A percentile compares a stretch with the other conserved stretches of the same genome.
These are phyloP conservation scores for Ceratobasidium sp. DNA, from an alignment of 1,284 basidiomycete genomes.

Conservation along the genomic window DNA sequence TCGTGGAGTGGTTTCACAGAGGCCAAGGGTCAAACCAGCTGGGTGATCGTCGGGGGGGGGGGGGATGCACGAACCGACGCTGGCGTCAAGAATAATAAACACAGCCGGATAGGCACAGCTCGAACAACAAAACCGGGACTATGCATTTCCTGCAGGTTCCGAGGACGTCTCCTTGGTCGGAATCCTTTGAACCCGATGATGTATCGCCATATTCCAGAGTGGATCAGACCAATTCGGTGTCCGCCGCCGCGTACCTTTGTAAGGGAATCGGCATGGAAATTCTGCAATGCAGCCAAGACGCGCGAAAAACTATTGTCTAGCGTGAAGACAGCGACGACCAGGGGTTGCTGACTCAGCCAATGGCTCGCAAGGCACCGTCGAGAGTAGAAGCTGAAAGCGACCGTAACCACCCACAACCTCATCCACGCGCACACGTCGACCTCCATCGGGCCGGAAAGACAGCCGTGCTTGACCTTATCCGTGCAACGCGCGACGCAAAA, in stretches of 20 bases:
- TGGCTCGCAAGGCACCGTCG: too few species aligned
- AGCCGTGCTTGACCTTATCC: neutral
- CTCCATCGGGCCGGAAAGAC: neutral
- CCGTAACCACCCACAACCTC: neutral
- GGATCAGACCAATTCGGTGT: slow-evolving; percentile 34
- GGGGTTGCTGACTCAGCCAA: neutral
- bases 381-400: neutral
- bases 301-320: neutral
- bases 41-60: slow-evolving; percentile 6
- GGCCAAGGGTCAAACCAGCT: neutral
- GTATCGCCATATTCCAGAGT: slow-evolving; percentile 1
- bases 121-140: slow-evolving; percentile 18
- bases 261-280: neutral
- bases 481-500: neutral
- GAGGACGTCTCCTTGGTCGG: slow-evolving; percentile 25
- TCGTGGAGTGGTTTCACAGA: neutral
- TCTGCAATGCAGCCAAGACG: neutral
- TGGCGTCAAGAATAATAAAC: slow-evolving; percentile 36
- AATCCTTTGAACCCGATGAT: slow-evolving; percentile 40
- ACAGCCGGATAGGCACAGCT: slow-evolving; percentile 29
- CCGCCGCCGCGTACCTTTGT: slow-evolving; percentile 27
- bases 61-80: slow-evolving; percentile 4
- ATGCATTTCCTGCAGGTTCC: slow-evolving; percentile 1
- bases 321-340: neutral
- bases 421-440: slow-evolving; percentile 2